These are phyloP conservation scores for Penicillium verrucosum DNA, from an alignment of 2,329 filamentous ascomycete species.

Conservation along the genomic window DNA sequence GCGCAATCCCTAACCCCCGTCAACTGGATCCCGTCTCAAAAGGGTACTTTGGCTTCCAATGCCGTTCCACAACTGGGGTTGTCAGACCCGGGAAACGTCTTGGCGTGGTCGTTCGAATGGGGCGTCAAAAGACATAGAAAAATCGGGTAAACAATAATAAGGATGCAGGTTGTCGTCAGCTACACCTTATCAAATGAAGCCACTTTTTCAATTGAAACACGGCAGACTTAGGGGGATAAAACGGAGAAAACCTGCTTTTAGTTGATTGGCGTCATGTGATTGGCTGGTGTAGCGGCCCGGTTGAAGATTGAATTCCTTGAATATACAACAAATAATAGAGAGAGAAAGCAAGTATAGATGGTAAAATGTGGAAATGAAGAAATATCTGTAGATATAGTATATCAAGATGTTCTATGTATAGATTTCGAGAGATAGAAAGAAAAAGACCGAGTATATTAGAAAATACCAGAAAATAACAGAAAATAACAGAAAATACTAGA, in stretches of 20 bases:
- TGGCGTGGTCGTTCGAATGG: neutral
- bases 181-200: neutral
- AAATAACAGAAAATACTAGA: neutral
- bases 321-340: neutral
- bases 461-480: neutral
- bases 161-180: neutral
- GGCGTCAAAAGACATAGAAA: neutral
- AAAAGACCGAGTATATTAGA: neutral
- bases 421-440: neutral
- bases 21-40: neutral
- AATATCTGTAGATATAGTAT: neutral
- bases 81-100: neutral
- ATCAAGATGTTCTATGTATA: neutral
- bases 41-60: neutral
- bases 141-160: neutral
- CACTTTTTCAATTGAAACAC: neutral
- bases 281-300: slow-evolving; percentile 22
- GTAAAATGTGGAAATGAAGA: neutral
- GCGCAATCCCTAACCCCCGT: too few species aligned
- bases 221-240: neutral
- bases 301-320: slow-evolving; percentile 9
- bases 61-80: neutral
- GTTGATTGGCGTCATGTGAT: slow-evolving; percentile 9
- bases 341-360: neutral
- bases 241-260: slow-evolving; percentile 24